Base-by-base conservation (phyloP, 2,329 filamentous ascomycete genomes). In the Colletotrichum sp. region DNA sequence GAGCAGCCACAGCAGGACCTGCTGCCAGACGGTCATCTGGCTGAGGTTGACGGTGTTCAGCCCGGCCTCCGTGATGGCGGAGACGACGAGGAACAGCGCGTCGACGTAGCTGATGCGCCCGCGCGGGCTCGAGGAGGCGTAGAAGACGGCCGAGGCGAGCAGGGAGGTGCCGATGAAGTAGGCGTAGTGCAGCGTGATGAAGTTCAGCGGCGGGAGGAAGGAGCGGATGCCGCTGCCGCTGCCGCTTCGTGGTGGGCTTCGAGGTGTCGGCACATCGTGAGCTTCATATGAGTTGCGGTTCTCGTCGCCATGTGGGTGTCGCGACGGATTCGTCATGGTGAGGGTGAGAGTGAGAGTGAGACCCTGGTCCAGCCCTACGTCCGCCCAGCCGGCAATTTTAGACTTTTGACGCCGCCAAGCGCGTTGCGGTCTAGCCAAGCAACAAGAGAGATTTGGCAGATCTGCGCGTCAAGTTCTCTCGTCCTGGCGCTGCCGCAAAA, bases 1-100 rank as follows among this genome's bases (percentile, higher is more conserved):
- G 57, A 94, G 85, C 5, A 92, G 75, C 79, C 92, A 94, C 12
- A 95, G 86, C 52, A 94, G 83, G 32, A 90, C 84, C 82, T 95
- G 94, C 82, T 95, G 93, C 80, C 92, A 93, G 0, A 90, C 92
- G 52, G 92, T 94, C 80, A 95, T 81, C 32, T 87, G 85, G 71
- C 90, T 92, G 29, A 95, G 84, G 80, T 93, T 91, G 78, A 92
- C 89, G 2, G 93, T 93, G 79, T 94, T 95, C 72, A 95, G 85
- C 0, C 93, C 93, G 8, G 93, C 90, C 69, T 91, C 88, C 8
- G 92, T 94, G 86, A 95, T 92, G 59, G 93, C 92, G 71, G 91
- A 93, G 55, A 92, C 87, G 67, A 90, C 89, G 68, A 95, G 83
- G 81, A 95, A 95, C 19, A 95, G 82, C n/a, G 90, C 88, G 80